These are phyloP conservation scores for Metarhizium anisopliae DNA, from an alignment of 2,329 filamentous ascomycete genomes.

Conservation along the genomic window DNA sequence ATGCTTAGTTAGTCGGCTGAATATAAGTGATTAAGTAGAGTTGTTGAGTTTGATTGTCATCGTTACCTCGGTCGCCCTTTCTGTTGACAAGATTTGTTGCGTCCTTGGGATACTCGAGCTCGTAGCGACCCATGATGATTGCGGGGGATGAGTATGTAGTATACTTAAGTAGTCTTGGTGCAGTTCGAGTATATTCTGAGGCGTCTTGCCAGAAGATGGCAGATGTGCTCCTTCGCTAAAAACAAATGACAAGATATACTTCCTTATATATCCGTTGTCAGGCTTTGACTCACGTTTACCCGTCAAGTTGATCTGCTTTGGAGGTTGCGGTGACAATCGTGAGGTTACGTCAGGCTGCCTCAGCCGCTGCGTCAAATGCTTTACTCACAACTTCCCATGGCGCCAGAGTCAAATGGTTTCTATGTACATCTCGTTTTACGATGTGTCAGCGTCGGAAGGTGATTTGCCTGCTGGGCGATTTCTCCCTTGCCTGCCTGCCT, in stretches of 20 bases:
- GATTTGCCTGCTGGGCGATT: background rate
- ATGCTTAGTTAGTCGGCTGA: constrained; percentile 4
- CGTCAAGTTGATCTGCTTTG: background rate
- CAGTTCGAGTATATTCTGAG: background rate
- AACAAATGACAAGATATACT: background rate
- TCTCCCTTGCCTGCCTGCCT: too few species aligned
- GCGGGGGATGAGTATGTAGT: background rate
- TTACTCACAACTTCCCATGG: background rate
- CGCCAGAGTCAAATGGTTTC: too few species aligned
- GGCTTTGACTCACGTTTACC: background rate
- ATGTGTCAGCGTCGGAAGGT: background rate
- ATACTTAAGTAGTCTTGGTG: background rate
- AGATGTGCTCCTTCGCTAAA: background rate
- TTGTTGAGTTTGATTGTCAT: background rate
- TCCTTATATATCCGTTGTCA: background rate
- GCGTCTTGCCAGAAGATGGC: background rate
- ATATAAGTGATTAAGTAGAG: background rate
- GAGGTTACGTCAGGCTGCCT: background rate
- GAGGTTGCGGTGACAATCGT: background rate
- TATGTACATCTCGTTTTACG: background rate
- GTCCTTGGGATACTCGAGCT: constrained; percentile 54
- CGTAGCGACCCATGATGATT: constrained; percentile 24
- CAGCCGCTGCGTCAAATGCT: background rate
- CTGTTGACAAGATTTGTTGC: constrained; percentile 58
- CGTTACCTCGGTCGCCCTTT: constrained; percentile 52